Evolutionary conservation across 2,329 filamentous ascomycete species (phyloP).

Genomic region (Penicillium vulpinum): DNA sequence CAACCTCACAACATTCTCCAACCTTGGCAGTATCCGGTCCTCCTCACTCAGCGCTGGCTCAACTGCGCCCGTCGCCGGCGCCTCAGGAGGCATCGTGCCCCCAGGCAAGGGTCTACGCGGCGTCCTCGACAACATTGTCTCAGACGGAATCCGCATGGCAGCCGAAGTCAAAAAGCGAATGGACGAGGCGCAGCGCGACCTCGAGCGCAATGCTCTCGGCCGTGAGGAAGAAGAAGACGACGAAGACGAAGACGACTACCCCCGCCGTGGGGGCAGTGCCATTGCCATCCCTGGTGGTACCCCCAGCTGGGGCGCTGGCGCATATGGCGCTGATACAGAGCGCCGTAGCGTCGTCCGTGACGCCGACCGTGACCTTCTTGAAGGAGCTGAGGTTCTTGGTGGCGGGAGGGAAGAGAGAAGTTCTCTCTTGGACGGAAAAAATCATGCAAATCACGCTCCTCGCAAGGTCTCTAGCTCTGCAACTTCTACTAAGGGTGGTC

Average conservation of each 20-base stretch:
- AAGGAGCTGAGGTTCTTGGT: conserved; percentile 69
- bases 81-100: conserved; percentile 61
- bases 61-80: conserved; percentile 47
- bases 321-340: conserved; percentile 59
- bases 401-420: conserved; percentile 33
- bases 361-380: conserved; percentile 68
- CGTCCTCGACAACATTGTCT: conserved; percentile 95
- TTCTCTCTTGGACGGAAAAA: conserved; percentile 31
- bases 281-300: conserved; percentile 36
- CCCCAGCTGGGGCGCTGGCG: conserved; percentile 42
- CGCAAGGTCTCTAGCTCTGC: conserved; percentile 8
- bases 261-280: conserved; percentile 22
- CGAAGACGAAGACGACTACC: conserved; percentile 67
- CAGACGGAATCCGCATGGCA: conserved; percentile 93
- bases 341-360: conserved; percentile 62
- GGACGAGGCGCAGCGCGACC: conserved; percentile 90
- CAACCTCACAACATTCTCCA: conserved; percentile 82
- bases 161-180: conserved; percentile 87
- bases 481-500: conserved; percentile 1
- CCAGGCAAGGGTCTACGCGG: conserved; percentile 77
- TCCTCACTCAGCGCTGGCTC: conserved; percentile 42
- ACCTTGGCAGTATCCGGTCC: conserved; percentile 56
- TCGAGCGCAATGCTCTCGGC: conserved; percentile 76
- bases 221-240: conserved; percentile 68
- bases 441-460: conserved; percentile 9